These are phyloP conservation scores for Veloboletus limbatus DNA, from an alignment of 1,284 basidiomycete genomes.

Conservation along the genomic window DNA sequence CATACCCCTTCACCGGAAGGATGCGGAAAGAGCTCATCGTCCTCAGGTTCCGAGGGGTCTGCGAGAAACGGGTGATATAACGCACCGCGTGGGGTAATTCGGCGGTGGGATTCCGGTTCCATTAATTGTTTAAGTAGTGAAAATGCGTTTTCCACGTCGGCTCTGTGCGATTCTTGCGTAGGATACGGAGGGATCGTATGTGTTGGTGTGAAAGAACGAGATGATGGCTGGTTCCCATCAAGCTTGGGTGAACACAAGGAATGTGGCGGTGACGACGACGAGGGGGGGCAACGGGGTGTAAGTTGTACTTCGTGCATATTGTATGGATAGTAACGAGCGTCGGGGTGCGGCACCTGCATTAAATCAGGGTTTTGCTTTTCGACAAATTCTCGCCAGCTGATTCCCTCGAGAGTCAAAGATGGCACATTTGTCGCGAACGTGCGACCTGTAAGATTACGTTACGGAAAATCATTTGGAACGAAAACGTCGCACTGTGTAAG, in stretches of 20 bases:
- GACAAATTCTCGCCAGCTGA: conserved; percentile 71
- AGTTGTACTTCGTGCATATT: conserved; percentile 17
- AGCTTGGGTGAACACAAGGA: conserved; percentile 19
- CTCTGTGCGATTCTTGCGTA: conserved; percentile 42
- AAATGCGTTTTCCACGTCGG: conserved; percentile 65
- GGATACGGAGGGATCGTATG: conserved; percentile 29
- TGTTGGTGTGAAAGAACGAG: conserved; percentile 33
- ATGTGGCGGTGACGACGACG: conserved; percentile 36
- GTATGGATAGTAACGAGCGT: conserved; percentile 56
- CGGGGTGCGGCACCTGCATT: conserved; percentile 51
- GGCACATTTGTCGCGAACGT: conserved; percentile 86
- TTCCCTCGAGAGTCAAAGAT: conserved; percentile 61
- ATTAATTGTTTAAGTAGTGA: conserved; percentile 73
- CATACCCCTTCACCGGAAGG: conserved; percentile 65
- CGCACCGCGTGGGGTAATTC: conserved; percentile 74
- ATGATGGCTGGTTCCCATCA: conserved; percentile 18
- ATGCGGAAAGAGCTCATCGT: conserved; percentile 68
- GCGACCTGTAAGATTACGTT: conserved; percentile 55
- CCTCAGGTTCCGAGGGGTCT: conserved; percentile 42
- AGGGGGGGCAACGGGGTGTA: conserved; percentile 26
- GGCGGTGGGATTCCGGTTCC: conserved; percentile 69
- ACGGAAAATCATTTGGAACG: conserved; percentile 12
- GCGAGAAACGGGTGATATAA: conserved; percentile 77
- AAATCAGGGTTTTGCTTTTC: conserved; percentile 75
- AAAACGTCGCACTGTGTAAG: conserved; percentile 73